Conservation (phyloP, 176 grass and related monocot genomes). For the Hsuehochloa calcarea region DNA sequence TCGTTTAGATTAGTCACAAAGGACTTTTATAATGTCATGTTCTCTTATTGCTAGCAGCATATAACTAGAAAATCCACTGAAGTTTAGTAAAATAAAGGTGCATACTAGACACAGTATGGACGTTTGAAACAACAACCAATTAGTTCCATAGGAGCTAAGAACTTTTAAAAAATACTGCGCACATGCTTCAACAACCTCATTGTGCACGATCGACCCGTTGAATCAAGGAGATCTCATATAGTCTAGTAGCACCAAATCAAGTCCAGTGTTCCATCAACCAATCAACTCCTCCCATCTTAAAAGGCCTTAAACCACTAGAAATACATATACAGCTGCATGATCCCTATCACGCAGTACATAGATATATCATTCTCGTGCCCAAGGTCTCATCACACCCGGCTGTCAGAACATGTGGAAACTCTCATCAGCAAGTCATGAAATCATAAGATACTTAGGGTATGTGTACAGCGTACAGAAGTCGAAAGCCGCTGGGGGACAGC, state of each 20-base stretch:
- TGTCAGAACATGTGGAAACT: not conserved
- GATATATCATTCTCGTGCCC: not conserved
- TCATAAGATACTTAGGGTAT: not conserved
- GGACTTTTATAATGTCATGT: not conserved
- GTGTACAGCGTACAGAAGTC: too few species aligned
- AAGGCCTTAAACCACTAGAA: not conserved
- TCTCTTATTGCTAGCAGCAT: not conserved
- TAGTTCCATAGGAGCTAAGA: not conserved
- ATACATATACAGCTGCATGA: not conserved
- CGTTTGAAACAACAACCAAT: not conserved
- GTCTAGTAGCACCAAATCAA: not conserved
- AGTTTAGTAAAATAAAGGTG: too few species aligned
- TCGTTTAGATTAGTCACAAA: not conserved
- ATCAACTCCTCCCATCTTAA: not conserved
- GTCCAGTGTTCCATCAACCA: not conserved
- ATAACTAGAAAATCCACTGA: not conserved
- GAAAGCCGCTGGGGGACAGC: too few species aligned
- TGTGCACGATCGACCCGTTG: not conserved
- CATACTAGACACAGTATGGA: too few species aligned
- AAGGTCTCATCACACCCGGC: not conserved
- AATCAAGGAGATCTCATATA: not conserved
- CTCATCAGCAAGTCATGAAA: not conserved
- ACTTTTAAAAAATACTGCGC: not conserved
- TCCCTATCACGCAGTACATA: not conserved
- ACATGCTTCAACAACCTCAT: not conserved